These are phyloP conservation scores for Russula foetens DNA, from an alignment of 768 basidiomycete species.

Conservation along the genomic window DNA sequence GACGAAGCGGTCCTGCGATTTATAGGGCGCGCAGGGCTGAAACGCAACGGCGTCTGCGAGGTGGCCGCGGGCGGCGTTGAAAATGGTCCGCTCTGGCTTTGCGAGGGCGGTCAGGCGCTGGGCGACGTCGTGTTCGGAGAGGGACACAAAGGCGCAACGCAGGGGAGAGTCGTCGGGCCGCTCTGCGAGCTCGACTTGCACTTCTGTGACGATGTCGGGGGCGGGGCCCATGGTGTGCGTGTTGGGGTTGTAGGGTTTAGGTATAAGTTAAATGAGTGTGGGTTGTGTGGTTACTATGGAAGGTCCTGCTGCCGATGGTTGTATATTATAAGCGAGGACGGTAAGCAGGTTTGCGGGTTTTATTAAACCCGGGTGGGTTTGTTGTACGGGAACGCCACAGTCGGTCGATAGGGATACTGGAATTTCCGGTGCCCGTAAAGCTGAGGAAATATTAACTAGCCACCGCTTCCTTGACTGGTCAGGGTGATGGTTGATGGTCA, in stretches of 20 bases:
- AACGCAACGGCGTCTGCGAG: constrained; percentile 36
- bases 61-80: constrained; percentile 16
- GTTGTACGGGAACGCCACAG: constrained; percentile 11
- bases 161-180: constrained; percentile 16
- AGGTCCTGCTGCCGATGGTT: not conserved
- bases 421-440: too few species aligned
- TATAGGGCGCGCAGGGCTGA: constrained; percentile 34
- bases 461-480: too few species aligned
- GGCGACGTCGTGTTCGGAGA: constrained; percentile 12
- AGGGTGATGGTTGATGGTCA: too few species aligned
- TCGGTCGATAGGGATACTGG: not conserved
- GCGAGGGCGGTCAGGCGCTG: constrained; percentile 12
- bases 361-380: not conserved
- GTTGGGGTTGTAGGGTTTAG: not conserved
- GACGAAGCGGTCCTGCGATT: constrained; percentile 36
- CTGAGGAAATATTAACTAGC: too few species aligned
- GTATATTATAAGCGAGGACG: not conserved
- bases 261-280: not conserved
- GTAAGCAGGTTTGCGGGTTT: not conserved
- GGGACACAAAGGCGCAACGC: constrained; percentile 16
- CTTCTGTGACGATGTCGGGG: constrained; percentile 1
- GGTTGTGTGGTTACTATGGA: not conserved
- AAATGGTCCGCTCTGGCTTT: constrained; percentile 12
- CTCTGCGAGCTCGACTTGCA: constrained; percentile 14
- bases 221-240: not conserved